A percentile compares a stretch with the other conserved stretches of the same genome.
Evolutionary conservation across 192 early-diverging fungal species (phyloP).

Genomic region (Backusella tuberculispora): DNA sequence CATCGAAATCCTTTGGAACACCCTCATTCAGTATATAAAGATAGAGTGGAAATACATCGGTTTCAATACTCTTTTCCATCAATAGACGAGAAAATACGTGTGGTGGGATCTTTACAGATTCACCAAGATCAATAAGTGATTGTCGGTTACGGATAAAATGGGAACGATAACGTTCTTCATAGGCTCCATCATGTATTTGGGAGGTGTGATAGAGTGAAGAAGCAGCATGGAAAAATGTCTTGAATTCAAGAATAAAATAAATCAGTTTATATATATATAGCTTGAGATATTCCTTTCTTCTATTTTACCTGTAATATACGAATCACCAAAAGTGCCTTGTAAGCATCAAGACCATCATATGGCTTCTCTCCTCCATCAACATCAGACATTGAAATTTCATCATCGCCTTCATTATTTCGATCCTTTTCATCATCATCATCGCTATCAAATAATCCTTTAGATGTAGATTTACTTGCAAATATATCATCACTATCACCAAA

Average conservation of each 20-base stretch:
- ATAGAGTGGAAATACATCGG: constrained; percentile 38
- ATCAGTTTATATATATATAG: background rate
- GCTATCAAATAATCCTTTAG: constrained; percentile 15
- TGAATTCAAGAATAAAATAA: background rate
- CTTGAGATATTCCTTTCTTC: background rate
- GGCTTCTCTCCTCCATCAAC: background rate
- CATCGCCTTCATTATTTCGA: background rate
- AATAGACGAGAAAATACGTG: constrained; percentile 53
- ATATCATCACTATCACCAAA: constrained; percentile 34
- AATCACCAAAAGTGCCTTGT: constrained; percentile 66
- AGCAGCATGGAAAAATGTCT: constrained; percentile 30
- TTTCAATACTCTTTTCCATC: constrained; percentile 47
- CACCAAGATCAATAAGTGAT: constrained; percentile 42
- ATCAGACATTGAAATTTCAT: background rate
- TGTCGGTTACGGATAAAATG: constrained; percentile 25
- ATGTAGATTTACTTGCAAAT: constrained; percentile 23
- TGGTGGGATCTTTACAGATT: constrained; percentile 54
- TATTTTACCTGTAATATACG: constrained; percentile 64
- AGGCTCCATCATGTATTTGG: background rate
- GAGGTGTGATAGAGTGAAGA: constrained; percentile 16
- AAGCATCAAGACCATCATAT: constrained; percentile 35
- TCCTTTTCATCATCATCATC: constrained; percentile 13
- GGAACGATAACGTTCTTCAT: background rate
- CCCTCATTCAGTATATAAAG: constrained; percentile 35
- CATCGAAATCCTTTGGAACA: constrained; percentile 26